These are phyloP conservation scores for Hericium coralloides DNA, from an alignment of 768 basidiomycete species.

Conservation along the genomic window DNA sequence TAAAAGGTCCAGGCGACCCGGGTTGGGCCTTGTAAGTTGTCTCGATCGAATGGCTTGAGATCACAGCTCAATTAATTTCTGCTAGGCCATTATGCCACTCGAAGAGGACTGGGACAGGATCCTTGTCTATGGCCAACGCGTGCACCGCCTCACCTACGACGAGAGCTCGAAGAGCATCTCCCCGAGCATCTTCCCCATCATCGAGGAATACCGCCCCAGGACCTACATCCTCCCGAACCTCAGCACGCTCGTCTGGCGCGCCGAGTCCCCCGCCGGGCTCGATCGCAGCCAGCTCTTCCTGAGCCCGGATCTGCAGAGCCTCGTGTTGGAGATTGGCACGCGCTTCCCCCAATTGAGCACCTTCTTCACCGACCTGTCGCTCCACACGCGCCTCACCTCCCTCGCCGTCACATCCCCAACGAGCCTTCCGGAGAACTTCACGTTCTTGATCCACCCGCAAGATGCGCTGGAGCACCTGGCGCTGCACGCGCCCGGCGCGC, in stretches of 20 bases:
- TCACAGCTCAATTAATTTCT: conserved; percentile 4
- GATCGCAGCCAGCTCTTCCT: conserved; percentile 60
- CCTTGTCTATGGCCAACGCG: conserved; percentile 57
- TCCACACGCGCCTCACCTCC: conserved; percentile 50
- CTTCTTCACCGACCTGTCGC: conserved; percentile 58
- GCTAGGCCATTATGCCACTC: conserved; percentile 50
- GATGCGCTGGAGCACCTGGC: conserved; percentile 49
- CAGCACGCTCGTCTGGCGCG: conserved; percentile 63
- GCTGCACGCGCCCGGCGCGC: conserved; percentile 67
- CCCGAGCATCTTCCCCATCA: conserved; percentile 54
- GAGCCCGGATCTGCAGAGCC: conserved; percentile 46
- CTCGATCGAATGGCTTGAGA: background rate
- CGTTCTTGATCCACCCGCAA: conserved; percentile 54
- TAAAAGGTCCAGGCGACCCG: conserved; percentile 64
- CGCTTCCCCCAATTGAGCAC: conserved; percentile 47
- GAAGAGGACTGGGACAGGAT: conserved; percentile 63
- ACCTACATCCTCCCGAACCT: conserved; percentile 63
- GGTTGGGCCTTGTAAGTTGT: conserved; percentile 62
- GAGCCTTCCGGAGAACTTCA: conserved; percentile 62
- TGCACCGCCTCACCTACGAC: conserved; percentile 58
- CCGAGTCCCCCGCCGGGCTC: conserved; percentile 55
- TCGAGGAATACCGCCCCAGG: conserved; percentile 55
- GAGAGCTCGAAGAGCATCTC: conserved; percentile 58
- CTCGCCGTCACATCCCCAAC: conserved; percentile 66
- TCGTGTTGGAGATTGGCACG: conserved; percentile 56